These are phyloP conservation scores for Candida sp. DNA, from an alignment of 1,139 yeast genomes.

Conservation along the genomic window DNA sequence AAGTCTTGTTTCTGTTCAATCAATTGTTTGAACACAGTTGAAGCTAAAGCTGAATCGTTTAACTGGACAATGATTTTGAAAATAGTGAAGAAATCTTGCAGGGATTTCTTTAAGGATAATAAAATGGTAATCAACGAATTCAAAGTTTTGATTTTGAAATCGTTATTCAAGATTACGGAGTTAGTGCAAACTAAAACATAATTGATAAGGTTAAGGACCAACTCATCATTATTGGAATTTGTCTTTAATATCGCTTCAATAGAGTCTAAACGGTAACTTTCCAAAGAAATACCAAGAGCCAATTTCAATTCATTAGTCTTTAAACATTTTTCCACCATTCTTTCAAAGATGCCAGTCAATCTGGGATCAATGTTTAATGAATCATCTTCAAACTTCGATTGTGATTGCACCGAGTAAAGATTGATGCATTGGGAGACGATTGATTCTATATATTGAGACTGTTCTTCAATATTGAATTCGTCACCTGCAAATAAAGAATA, in stretches of 20 bases:
- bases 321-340: conserved; percentile 82
- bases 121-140: conserved; percentile 60
- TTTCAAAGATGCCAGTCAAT: conserved; percentile 70
- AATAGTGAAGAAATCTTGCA: conserved; percentile 76
- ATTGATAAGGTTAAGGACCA: conserved; percentile 55
- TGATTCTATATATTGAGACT: conserved; percentile 88
- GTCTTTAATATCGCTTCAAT: conserved; percentile 59
- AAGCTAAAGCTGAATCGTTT: conserved; percentile 72
- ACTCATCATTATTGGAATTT: conserved; percentile 30
- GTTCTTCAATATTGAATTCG: conserved; percentile 69
- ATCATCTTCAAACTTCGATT: conserved; percentile 45
- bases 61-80: conserved; percentile 87
- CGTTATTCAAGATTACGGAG: conserved; percentile 54
- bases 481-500: conserved; percentile 86
- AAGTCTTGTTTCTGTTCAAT: conserved; percentile 39
- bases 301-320: conserved; percentile 67
- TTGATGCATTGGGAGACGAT: conserved; percentile 92
- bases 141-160: conserved; percentile 64
- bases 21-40: conserved; percentile 61
- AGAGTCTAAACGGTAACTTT: conserved; percentile 82
- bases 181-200: conserved; percentile 79
- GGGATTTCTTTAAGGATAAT: conserved; percentile 47
- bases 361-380: conserved; percentile 52
- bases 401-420: conserved; percentile 68
- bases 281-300: conserved; percentile 90